Evolutionary conservation across 1,284 basidiomycete genomes (phyloP).

Genomic region (Rhodotorula mucilaginosa): DNA sequence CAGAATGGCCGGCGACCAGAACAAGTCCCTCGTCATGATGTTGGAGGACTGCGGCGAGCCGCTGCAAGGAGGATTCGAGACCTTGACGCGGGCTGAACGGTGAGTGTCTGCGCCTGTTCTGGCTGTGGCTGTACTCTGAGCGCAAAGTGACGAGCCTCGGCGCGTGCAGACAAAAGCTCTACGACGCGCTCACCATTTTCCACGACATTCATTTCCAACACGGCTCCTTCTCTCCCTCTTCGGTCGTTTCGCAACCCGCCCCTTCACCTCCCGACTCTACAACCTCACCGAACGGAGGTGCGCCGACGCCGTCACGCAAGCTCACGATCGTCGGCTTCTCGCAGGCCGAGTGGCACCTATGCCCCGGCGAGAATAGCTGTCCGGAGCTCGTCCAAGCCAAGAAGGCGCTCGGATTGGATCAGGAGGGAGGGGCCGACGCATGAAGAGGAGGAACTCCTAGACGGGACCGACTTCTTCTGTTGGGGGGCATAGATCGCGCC

Average conservation of each 20-base stretch:
- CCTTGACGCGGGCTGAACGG: slow-evolving; percentile 8
- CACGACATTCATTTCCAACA: slow-evolving; percentile 30
- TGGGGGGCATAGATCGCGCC: no score
- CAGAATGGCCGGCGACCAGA: slow-evolving; percentile 9
- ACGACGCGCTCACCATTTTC: slow-evolving; percentile 18
- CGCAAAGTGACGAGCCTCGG: no score
- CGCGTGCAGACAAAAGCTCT: slow-evolving; percentile 8
- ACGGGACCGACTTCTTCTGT: no score
- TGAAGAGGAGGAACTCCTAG: neutral
- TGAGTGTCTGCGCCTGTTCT: neutral
- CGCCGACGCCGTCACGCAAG: neutral
- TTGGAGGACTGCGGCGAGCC: slow-evolving; percentile 26
- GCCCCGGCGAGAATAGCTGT: slow-evolving; percentile 11
- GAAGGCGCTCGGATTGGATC: slow-evolving; percentile 8
- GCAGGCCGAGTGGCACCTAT: slow-evolving; percentile 28
- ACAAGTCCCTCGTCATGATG: slow-evolving; percentile 14
- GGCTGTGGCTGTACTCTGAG: no score
- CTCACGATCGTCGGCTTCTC: slow-evolving; percentile 28
- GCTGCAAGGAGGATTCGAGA: slow-evolving; percentile 13
- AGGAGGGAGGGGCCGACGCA: neutral
- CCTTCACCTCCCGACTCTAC: neutral
- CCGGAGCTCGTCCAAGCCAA: slow-evolving; percentile 23
- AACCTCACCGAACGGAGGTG: neutral
- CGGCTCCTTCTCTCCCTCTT: slow-evolving; percentile 29
- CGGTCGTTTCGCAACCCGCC: slow-evolving; percentile 10